Conservation (phyloP, 2,329 filamentous ascomycete genomes). For the Chaetothyriales sp. region DNA sequence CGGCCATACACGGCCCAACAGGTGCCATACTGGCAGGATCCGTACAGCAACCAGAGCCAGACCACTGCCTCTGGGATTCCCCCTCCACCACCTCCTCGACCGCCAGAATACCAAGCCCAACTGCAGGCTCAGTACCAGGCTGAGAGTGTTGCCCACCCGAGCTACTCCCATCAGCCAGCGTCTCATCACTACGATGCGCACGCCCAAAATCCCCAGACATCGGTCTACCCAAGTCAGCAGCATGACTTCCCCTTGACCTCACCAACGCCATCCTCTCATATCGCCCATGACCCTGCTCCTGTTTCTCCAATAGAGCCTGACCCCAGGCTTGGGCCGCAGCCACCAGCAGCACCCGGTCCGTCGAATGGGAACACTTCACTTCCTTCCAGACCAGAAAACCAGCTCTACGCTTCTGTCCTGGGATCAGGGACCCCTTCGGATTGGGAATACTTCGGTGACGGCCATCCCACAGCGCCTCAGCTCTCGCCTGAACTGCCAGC, state of each 20-base stretch:
- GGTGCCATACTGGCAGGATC: conserved; percentile 9
- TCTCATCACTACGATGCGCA: conserved; percentile 23
- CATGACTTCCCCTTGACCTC: background rate
- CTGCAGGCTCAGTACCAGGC: conserved; percentile 15
- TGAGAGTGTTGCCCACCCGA: conserved; percentile 20
- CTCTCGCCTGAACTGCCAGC: background rate
- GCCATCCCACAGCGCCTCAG: background rate
- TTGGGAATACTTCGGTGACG: conserved; percentile 28
- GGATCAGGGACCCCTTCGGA: conserved; percentile 33
- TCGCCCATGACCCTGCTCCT: conserved; percentile 6
- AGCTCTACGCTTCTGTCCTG: conserved; percentile 21
- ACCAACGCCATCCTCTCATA: background rate
- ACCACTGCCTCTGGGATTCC: conserved; percentile 14
- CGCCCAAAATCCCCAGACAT: conserved; percentile 6
- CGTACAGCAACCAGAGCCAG: conserved; percentile 11
- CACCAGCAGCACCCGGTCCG: background rate
- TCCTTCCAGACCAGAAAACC: background rate
- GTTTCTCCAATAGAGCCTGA: conserved; percentile 15
- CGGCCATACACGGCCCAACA: conserved; percentile 8
- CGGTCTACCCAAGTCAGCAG: background rate
- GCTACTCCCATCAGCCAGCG: conserved; percentile 22
- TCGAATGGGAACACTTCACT: background rate
- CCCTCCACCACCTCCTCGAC: conserved; percentile 28
- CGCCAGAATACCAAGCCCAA: conserved; percentile 25
- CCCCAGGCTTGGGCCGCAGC: background rate